Conservation (phyloP, 768 basidiomycete species). For the Psilocybe tampanensis region DNA sequence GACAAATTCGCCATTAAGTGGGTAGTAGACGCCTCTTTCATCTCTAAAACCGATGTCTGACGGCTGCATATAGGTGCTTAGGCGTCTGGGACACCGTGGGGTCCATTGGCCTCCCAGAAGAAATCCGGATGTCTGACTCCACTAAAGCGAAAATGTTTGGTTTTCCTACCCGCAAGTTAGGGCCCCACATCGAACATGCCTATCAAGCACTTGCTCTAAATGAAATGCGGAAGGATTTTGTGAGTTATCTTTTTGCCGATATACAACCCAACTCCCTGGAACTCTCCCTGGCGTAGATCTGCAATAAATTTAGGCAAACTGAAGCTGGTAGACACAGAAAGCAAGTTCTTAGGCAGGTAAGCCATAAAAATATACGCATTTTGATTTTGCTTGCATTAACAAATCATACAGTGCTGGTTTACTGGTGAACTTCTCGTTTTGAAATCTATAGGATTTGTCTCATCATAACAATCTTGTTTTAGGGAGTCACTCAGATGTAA, state of each 20-base stretch:
- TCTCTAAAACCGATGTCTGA: neutral
- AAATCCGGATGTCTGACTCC: constrained; percentile 49
- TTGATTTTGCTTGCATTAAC: neutral
- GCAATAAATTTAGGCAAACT: constrained; percentile 66
- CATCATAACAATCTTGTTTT: neutral
- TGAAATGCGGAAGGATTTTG: constrained; percentile 70
- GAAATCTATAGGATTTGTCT: neutral
- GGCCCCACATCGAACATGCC: constrained; percentile 63
- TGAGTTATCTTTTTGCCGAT: constrained; percentile 34
- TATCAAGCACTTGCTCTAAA: constrained; percentile 74
- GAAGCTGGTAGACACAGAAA: constrained; percentile 50
- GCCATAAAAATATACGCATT: constrained; percentile 2
- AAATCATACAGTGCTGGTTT: constrained; percentile 63
- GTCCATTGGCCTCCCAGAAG: constrained; percentile 69
- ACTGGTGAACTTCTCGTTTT: constrained; percentile 41
- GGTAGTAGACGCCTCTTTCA: constrained; percentile 12
- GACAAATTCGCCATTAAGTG: constrained; percentile 66
- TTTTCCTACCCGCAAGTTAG: constrained; percentile 60
- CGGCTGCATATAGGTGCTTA: constrained; percentile 47
- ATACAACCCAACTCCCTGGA: neutral
- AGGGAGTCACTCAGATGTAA: constrained; percentile 47
- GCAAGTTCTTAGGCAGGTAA: constrained; percentile 66
- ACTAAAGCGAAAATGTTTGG: constrained; percentile 56
- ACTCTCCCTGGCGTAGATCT: constrained; percentile 39
- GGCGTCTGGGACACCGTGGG: constrained; percentile 85